phyloP scores from a whole-genome alignment of 2,329 filamentous ascomycete genomes.

The Myriosclerotinia duriaeana region DNA sequence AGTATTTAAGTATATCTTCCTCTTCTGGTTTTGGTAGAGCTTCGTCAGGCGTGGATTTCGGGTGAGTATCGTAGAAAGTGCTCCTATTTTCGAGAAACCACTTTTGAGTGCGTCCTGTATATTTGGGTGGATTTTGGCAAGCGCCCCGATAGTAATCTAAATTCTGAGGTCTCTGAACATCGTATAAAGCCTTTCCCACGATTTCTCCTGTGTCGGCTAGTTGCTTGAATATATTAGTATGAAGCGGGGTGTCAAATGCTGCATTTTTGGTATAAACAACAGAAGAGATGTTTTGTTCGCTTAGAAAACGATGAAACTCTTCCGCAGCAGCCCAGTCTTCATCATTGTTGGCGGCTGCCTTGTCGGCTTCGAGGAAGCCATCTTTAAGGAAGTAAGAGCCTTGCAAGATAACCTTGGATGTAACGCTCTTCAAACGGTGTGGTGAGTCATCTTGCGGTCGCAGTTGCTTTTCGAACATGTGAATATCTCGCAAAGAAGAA shows the following conservation, averaged over 20 bases:
- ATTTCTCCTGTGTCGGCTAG: conserved; percentile 30
- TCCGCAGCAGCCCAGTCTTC: conserved; percentile 31
- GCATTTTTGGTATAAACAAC: conserved; percentile 35
- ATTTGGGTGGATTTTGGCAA: conserved; percentile 7
- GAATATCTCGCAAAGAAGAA: conserved; percentile 36
- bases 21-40: conserved; percentile 26
- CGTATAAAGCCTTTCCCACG: conserved; percentile 32
- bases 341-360: conserved; percentile 33
- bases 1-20: conserved; percentile 32
- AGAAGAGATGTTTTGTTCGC: conserved; percentile 28
- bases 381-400: conserved; percentile 22
- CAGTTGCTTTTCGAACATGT: conserved; percentile 25
- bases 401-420: conserved; percentile 32
- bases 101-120: conserved; percentile 26
- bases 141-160: conserved; percentile 32
- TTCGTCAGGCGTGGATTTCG: conserved; percentile 12
- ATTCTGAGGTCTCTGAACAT: conserved; percentile 34
- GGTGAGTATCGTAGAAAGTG: conserved; percentile 28
- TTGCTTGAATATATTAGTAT: conserved; percentile 28
- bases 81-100: conserved; percentile 35
- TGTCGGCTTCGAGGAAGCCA: neutral
- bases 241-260: conserved; percentile 31
- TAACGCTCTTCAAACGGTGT: conserved; percentile 9
- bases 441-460: neutral
- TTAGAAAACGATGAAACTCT: conserved; percentile 31